phyloP scores from a whole-genome alignment of 495 filamentous ascomycete genomes.

The Pyronema omphalodes region DNA sequence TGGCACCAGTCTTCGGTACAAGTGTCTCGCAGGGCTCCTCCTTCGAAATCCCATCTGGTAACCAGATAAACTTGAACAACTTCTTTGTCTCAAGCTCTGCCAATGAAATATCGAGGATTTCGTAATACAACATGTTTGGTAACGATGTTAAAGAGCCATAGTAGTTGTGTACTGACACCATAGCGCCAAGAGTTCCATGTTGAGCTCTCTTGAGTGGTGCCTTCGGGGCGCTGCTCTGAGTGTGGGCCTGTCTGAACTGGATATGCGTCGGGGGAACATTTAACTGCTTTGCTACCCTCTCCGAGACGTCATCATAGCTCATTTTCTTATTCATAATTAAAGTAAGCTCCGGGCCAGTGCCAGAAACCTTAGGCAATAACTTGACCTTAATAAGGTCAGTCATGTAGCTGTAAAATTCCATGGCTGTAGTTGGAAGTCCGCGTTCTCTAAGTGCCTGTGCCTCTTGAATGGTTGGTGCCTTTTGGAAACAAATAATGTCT shows the following conservation, averaged over 20 bases:
- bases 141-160: constrained; percentile 30
- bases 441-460: constrained; percentile 4
- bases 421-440: constrained; percentile 35
- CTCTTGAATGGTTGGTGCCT: constrained; percentile 43
- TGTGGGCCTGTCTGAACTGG: constrained; percentile 70
- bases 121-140: constrained; percentile 65
- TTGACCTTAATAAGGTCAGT: constrained; percentile 58
- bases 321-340: constrained; percentile 69
- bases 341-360: constrained; percentile 38
- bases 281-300: constrained; percentile 67
- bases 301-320: constrained; percentile 69
- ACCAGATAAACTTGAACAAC: constrained; percentile 56
- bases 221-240: constrained; percentile 54
- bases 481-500: constrained; percentile 91
- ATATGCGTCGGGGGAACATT: constrained; percentile 68
- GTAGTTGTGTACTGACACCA: constrained; percentile 39
- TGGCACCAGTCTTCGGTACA: constrained; percentile 60
- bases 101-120: constrained; percentile 81
- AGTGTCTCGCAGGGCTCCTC: constrained; percentile 69
- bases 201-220: constrained; percentile 50
- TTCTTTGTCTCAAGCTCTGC: constrained; percentile 87
- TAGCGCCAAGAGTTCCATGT: constrained; percentile 45
- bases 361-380: constrained; percentile 41
- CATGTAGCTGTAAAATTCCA: constrained; percentile 81
- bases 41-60: constrained; percentile 80